A percentile compares a stretch with the other conserved stretches of the same genome.
These are phyloP conservation scores for Nasturtium officinale DNA, from an alignment of 345 rosid genomes.

Conservation along the genomic window DNA sequence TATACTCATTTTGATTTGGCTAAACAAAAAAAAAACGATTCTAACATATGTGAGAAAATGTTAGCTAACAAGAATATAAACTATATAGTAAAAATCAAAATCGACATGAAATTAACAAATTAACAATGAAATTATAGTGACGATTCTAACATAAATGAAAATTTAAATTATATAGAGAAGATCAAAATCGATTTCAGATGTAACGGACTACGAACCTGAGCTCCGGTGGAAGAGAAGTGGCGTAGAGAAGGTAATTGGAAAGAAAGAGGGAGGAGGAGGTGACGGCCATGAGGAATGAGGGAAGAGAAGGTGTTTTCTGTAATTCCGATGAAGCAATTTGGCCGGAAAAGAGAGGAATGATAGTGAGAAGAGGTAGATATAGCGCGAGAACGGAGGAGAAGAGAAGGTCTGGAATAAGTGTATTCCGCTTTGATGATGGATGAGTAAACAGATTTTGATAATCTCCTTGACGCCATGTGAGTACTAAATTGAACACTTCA, in stretches of 20 bases:
- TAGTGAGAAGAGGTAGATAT: conserved; percentile 24
- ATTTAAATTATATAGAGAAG: too few species aligned
- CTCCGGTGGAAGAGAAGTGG: conserved; percentile 14
- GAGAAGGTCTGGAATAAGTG: neutral
- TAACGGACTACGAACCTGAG: conserved; percentile 21
- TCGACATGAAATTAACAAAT: too few species aligned
- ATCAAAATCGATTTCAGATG: neutral
- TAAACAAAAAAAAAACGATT: conserved; percentile 8
- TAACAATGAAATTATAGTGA: too few species aligned
- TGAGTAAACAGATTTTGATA: conserved; percentile 9
- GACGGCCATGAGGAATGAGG: neutral
- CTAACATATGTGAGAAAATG: too few species aligned
- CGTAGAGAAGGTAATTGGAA: conserved; percentile 29
- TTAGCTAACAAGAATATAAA: too few species aligned
- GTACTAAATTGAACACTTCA: neutral
- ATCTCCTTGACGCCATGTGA: conserved; percentile 35
- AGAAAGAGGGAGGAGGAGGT: conserved; percentile 12
- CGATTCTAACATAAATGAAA: too few species aligned
- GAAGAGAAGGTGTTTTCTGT: neutral
- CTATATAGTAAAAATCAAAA: neutral
- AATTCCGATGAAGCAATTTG: conserved; percentile 16
- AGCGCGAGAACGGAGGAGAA: conserved; percentile 28
- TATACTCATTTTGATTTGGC: conserved; percentile 65
- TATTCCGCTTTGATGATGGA: conserved; percentile 9
- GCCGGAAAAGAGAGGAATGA: conserved; percentile 19